These are phyloP conservation scores for Penicillium brevicompactum DNA, from an alignment of 2,329 filamentous ascomycete genomes.

Conservation along the genomic window DNA sequence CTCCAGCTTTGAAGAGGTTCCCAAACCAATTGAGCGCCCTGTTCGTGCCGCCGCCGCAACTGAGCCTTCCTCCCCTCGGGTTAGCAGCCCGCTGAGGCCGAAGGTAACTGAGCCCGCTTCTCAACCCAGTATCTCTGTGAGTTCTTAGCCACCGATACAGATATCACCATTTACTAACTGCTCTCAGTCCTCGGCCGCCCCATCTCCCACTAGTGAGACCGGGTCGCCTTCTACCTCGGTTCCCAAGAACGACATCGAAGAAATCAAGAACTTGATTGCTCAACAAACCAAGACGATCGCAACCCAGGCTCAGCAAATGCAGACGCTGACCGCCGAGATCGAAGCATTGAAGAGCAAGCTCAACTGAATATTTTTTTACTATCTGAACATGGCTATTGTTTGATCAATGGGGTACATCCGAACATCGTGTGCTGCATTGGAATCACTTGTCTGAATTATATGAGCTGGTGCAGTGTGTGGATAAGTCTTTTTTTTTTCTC, in stretches of 20 bases:
- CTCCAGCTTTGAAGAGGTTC: slow-evolving; percentile 84
- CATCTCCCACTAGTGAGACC: slow-evolving; percentile 24
- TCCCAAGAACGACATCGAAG: slow-evolving; percentile 64
- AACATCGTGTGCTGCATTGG: neutral
- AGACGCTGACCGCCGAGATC: slow-evolving; percentile 69
- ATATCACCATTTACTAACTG: slow-evolving; percentile 2
- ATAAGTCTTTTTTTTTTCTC: slow-evolving; percentile 24
- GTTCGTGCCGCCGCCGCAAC: slow-evolving; percentile 30
- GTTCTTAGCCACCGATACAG: neutral
- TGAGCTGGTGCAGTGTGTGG: slow-evolving; percentile 19
- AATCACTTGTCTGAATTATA: slow-evolving; percentile 15
- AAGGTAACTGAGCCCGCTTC: slow-evolving; percentile 30
- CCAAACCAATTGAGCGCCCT: slow-evolving; percentile 71
- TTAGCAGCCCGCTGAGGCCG: slow-evolving; percentile 35
- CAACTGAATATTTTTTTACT: slow-evolving; percentile 38
- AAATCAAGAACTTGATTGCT: slow-evolving; percentile 78
- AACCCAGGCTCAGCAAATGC: slow-evolving; percentile 76
- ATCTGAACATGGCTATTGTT: neutral
- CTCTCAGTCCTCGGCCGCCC: slow-evolving; percentile 34
- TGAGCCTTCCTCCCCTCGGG: slow-evolving; percentile 27
- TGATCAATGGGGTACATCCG: slow-evolving; percentile 1
- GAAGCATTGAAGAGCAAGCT: slow-evolving; percentile 79
- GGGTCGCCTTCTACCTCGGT: slow-evolving; percentile 46
- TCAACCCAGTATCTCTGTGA: slow-evolving; percentile 28
- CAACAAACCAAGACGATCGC: slow-evolving; percentile 76